These are phyloP conservation scores for Solanum megistacrolobum DNA, from an alignment of 257 asterid genomes.

Conservation along the genomic window DNA sequence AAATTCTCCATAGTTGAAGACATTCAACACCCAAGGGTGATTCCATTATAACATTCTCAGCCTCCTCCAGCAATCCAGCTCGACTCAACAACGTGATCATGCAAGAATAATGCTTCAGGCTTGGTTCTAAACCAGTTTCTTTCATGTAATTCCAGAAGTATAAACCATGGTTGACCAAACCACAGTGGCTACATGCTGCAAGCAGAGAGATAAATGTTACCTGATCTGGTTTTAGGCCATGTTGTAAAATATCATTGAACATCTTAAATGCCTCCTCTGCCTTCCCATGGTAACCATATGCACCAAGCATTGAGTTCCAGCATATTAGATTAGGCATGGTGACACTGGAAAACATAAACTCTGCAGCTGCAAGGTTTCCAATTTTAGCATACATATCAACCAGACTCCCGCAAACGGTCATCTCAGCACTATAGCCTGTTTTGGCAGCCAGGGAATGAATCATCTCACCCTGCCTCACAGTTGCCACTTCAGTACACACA, in stretches of 20 bases:
- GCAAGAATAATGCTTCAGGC: constrained; percentile 79
- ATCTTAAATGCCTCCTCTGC: constrained; percentile 42
- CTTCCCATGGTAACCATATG: constrained; percentile 65
- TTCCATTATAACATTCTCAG: constrained; percentile 44
- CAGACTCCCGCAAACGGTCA: constrained; percentile 49
- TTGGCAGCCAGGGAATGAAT: constrained; percentile 54
- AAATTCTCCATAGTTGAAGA: constrained; percentile 55
- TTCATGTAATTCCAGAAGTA: constrained; percentile 63
- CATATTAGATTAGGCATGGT: constrained; percentile 42
- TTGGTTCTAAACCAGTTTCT: constrained; percentile 33
- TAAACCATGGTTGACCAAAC: constrained; percentile 39
- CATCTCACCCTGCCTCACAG: constrained; percentile 65
- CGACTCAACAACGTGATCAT: constrained; percentile 59
- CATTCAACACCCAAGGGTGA: constrained; percentile 38
- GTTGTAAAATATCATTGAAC: constrained; percentile 37
- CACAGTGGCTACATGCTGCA: constrained; percentile 76
- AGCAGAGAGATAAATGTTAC: constrained; percentile 64
- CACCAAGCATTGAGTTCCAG: constrained; percentile 83
- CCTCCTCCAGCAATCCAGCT: constrained; percentile 63
- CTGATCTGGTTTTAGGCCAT: constrained; percentile 47
- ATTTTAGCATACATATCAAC: constrained; percentile 81
- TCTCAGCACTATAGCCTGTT: constrained; percentile 47
- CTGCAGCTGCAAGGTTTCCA: constrained; percentile 57
- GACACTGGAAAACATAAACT: constrained; percentile 23
- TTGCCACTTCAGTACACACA: constrained; percentile 74